These are phyloP conservation scores for Iris pallida DNA, from an alignment of 116 monocot genomes.

Conservation along the genomic window DNA sequence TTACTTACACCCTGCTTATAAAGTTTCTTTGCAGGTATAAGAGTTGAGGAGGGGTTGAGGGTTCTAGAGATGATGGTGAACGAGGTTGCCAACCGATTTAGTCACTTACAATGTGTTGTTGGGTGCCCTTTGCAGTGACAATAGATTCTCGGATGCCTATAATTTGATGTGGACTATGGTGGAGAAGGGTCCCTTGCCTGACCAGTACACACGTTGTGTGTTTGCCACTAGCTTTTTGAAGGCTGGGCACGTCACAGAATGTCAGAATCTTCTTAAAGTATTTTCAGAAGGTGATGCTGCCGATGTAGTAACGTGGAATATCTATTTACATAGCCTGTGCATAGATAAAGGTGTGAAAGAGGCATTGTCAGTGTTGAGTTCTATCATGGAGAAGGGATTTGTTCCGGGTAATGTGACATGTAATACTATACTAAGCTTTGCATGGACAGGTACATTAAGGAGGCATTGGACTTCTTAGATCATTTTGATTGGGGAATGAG, in stretches of 20 bases:
- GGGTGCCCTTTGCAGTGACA: slow-evolving; percentile 25
- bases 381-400: slow-evolving; percentile 32
- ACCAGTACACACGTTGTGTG: slow-evolving; percentile 31
- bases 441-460: slow-evolving; percentile 35
- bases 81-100: slow-evolving; percentile 38
- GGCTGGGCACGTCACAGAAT: slow-evolving; percentile 25
- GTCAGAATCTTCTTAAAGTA: slow-evolving; percentile 30
- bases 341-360: slow-evolving; percentile 22
- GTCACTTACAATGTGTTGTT: slow-evolving; percentile 49
- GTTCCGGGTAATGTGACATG: slow-evolving; percentile 35
- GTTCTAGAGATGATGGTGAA: slow-evolving; percentile 26
- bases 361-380: slow-evolving; percentile 18
- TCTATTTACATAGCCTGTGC: slow-evolving; percentile 51
- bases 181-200: slow-evolving; percentile 31
- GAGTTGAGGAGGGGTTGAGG: slow-evolving; percentile 23
- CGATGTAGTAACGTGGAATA: slow-evolving; percentile 50
- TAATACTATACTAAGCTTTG: slow-evolving; percentile 54
- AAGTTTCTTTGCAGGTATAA: slow-evolving; percentile 42
- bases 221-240: slow-evolving; percentile 40
- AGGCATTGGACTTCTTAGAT: slow-evolving; percentile 39
- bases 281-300: slow-evolving; percentile 1
- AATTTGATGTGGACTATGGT: slow-evolving; percentile 33
- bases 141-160: slow-evolving; percentile 33
- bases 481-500: slow-evolving; percentile 14
- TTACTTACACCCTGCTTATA: slow-evolving; percentile 46